phyloP scores from a whole-genome alignment of 2,329 filamentous ascomycete genomes.

The Fusarium clavum region DNA sequence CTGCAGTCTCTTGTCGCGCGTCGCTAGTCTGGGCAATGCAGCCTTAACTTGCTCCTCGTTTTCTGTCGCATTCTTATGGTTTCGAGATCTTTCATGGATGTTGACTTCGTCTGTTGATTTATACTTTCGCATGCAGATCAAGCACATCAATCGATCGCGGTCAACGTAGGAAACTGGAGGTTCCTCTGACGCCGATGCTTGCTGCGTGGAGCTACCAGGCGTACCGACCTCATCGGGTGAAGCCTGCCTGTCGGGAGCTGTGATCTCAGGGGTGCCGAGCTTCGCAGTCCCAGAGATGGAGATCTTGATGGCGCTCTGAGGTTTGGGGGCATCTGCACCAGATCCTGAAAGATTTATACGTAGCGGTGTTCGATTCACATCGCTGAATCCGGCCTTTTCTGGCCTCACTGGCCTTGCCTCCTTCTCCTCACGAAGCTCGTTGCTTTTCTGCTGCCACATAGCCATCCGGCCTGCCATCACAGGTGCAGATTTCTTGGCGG shows the following conservation, averaged over 20 bases:
- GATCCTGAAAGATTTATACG: slow-evolving; percentile 38
- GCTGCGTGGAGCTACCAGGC: slow-evolving; percentile 1
- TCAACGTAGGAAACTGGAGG: slow-evolving; percentile 67
- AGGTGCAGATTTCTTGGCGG: slow-evolving; percentile 53
- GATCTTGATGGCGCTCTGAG: slow-evolving; percentile 48
- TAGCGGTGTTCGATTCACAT: slow-evolving; percentile 39
- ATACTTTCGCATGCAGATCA: slow-evolving; percentile 61
- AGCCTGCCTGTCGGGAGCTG: slow-evolving; percentile 17
- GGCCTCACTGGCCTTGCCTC: slow-evolving; percentile 10
- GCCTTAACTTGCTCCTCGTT: slow-evolving; percentile 62
- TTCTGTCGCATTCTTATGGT: slow-evolving; percentile 56
- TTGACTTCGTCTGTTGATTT: slow-evolving; percentile 57
- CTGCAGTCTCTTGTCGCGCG: slow-evolving; percentile 53
- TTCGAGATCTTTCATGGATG: slow-evolving; percentile 57
- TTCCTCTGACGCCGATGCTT: slow-evolving; percentile 9
- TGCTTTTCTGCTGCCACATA: slow-evolving; percentile 59
- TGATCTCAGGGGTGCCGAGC: slow-evolving; percentile 24
- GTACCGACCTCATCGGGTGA: slow-evolving; percentile 17
- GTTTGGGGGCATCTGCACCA: slow-evolving; percentile 28
- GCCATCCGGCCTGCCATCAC: slow-evolving; percentile 61
- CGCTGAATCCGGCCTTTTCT: slow-evolving; percentile 17
- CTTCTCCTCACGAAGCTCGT: slow-evolving; percentile 52
- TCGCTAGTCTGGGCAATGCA: slow-evolving; percentile 55
- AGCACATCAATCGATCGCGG: slow-evolving; percentile 59
- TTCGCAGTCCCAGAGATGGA: slow-evolving; percentile 48